Evolutionary conservation across 305 asterid genomes (phyloP).

Genomic region (Fraxinus dipetala): DNA sequence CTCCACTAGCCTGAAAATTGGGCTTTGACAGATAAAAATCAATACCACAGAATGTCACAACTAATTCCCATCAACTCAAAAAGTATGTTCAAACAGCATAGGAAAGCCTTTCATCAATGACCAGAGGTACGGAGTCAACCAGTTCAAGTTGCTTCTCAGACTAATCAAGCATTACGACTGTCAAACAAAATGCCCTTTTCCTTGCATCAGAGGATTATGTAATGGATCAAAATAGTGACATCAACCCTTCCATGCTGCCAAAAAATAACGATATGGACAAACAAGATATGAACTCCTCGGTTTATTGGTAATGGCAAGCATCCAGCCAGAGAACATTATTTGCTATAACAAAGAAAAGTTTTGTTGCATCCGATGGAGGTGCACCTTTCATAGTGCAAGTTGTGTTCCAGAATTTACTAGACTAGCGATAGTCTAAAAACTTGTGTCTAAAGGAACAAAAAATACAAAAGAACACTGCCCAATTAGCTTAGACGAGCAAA

Average conservation of each 20-base stretch:
- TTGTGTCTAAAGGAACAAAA: not conserved
- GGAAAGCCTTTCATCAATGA: not conserved
- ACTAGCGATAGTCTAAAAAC: not conserved
- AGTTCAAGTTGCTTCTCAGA: slow-evolving; percentile 14
- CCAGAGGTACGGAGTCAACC: not conserved
- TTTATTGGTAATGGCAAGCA: not conserved
- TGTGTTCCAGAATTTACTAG: not conserved
- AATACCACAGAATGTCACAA: slow-evolving; percentile 5
- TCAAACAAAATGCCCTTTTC: not conserved
- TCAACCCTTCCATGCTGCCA: not conserved
- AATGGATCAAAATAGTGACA: not conserved
- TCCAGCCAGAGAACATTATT: not conserved
- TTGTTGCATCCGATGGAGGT: not conserved
- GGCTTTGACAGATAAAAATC: slow-evolving; percentile 5
- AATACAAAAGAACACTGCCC: not conserved
- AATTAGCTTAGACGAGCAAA: not conserved
- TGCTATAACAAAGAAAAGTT: not conserved
- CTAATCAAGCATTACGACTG: not conserved
- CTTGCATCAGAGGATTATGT: not conserved
- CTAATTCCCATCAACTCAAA: not conserved
- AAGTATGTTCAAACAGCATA: slow-evolving; percentile 11
- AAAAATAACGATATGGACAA: not conserved
- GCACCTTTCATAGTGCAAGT: not conserved
- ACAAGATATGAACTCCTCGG: not conserved
- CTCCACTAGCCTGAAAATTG: slow-evolving; percentile 6